These are phyloP conservation scores for Candida chilensis DNA, from an alignment of 805 yeast genomes.

Conservation along the genomic window DNA sequence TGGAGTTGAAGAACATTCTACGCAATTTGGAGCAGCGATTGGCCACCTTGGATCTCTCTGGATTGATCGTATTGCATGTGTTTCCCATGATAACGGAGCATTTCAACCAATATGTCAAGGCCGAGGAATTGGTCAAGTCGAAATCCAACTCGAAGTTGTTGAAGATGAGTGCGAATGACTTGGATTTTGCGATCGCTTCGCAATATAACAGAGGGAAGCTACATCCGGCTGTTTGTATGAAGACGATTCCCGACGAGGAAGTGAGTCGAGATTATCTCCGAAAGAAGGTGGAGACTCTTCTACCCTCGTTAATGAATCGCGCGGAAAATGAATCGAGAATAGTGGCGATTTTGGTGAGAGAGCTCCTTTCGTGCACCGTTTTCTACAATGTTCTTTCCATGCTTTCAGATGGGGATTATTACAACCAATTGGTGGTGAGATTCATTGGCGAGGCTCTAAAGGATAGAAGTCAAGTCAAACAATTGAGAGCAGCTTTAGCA, in stretches of 20 bases:
- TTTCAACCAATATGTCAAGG: constrained; percentile 37
- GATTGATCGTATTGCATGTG: constrained; percentile 44
- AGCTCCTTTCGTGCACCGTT: constrained; percentile 45
- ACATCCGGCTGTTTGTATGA: constrained; percentile 46
- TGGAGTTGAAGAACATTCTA: constrained; percentile 32
- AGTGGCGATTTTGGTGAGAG: constrained; percentile 44
- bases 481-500: constrained; percentile 60
- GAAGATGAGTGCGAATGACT: constrained; percentile 17
- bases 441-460: constrained; percentile 55
- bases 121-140: constrained; percentile 22
- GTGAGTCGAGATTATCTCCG: constrained; percentile 45
- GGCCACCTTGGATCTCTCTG: constrained; percentile 39
- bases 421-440: constrained; percentile 57
- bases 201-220: constrained; percentile 41
- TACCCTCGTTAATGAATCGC: constrained; percentile 41
- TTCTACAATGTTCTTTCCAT: constrained; percentile 44
- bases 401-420: constrained; percentile 65
- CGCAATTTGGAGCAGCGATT: constrained; percentile 31
- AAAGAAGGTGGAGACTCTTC: constrained; percentile 22
- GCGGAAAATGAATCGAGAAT: constrained; percentile 38
- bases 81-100: constrained; percentile 65
- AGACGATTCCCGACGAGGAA: constrained; percentile 19
- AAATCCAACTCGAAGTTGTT: constrained; percentile 11
- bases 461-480: constrained; percentile 67
- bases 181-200: constrained; percentile 28